A percentile compares a stretch with the other conserved stretches of the same genome.
Conservation (phyloP, 306 rosid species). For the Potentilla sterilis region DNA sequence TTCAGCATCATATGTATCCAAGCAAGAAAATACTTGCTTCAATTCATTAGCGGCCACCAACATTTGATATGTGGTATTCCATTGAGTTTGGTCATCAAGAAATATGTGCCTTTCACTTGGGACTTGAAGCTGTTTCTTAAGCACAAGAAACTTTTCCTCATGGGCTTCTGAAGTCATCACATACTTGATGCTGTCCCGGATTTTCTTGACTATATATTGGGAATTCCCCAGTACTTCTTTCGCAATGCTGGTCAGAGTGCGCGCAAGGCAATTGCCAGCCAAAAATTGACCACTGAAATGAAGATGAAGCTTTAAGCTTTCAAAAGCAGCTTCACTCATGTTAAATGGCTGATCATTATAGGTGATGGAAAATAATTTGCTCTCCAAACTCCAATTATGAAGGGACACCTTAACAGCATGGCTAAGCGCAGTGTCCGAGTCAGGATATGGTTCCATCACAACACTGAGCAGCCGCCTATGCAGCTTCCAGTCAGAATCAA, state of each 20-base stretch:
- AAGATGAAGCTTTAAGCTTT: slow-evolving; percentile 69
- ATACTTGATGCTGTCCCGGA: slow-evolving; percentile 72
- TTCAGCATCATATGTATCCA: slow-evolving; percentile 81
- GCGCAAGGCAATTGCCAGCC: slow-evolving; percentile 72
- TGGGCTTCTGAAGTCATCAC: slow-evolving; percentile 82
- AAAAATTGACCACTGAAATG: slow-evolving; percentile 70
- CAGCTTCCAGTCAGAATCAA: slow-evolving; percentile 82
- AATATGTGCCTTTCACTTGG: slow-evolving; percentile 70
- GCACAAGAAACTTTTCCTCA: slow-evolving; percentile 69
- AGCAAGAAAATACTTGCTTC: slow-evolving; percentile 80
- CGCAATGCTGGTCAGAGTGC: slow-evolving; percentile 62
- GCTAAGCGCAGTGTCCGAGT: slow-evolving; percentile 65
- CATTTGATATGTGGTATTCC: slow-evolving; percentile 92
- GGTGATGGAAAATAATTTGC: slow-evolving; percentile 73
- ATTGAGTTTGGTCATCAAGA: slow-evolving; percentile 74
- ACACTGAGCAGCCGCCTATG: slow-evolving; percentile 85
- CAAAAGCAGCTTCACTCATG: slow-evolving; percentile 45
- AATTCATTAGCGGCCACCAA: slow-evolving; percentile 73
- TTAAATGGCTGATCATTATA: slow-evolving; percentile 32
- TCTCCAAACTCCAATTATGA: slow-evolving; percentile 78
- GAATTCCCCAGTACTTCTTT: slow-evolving; percentile 53
- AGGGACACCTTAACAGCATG: slow-evolving; percentile 86
- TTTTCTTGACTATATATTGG: slow-evolving; percentile 46
- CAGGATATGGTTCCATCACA: slow-evolving; percentile 90
- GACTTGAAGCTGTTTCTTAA: slow-evolving; percentile 79